A percentile compares a stretch with the other conserved stretches of the same genome.
These are phyloP conservation scores for Lipomyces kockii DNA, from an alignment of 805 yeast genomes.

Conservation along the genomic window DNA sequence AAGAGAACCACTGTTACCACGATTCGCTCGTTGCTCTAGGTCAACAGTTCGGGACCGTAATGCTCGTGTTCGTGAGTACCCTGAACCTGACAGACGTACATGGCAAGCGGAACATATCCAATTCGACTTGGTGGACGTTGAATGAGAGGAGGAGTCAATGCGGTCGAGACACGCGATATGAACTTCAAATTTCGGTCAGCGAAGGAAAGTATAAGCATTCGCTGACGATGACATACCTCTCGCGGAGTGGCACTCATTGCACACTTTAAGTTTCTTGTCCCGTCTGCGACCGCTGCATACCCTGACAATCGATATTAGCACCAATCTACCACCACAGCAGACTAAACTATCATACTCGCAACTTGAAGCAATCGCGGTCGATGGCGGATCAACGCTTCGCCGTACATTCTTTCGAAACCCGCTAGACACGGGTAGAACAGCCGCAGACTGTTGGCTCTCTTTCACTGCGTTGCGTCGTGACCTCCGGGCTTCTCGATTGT, in stretches of 20 bases:
- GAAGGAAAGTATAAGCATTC: not conserved
- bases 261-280: not conserved
- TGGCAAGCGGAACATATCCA: slow-evolving; percentile 14
- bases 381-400: not conserved
- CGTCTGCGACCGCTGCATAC: slow-evolving; percentile 10
- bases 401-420: not conserved
- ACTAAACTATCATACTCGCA: slow-evolving; percentile 10
- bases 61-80: slow-evolving; percentile 5
- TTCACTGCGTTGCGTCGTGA: not conserved
- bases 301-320: not conserved
- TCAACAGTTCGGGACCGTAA: not conserved
- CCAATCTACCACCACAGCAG: not conserved
- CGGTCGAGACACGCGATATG: not conserved
- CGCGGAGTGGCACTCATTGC: slow-evolving; percentile 3
- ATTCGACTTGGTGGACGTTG: not conserved
- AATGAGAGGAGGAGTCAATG: slow-evolving; percentile 3
- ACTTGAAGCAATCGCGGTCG: not conserved
- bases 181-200: not conserved
- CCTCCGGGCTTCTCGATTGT: not conserved
- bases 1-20: not conserved
- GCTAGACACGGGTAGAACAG: not conserved
- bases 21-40: not conserved
- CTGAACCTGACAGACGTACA: not conserved
- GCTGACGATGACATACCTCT: slow-evolving; percentile 4
- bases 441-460: not conserved